Evolutionary conservation across 768 basidiomycete genomes (phyloP), one percentile per base, ranked within the genome.

Genomic region (Cystofilobasidium bisporidii): DNA sequence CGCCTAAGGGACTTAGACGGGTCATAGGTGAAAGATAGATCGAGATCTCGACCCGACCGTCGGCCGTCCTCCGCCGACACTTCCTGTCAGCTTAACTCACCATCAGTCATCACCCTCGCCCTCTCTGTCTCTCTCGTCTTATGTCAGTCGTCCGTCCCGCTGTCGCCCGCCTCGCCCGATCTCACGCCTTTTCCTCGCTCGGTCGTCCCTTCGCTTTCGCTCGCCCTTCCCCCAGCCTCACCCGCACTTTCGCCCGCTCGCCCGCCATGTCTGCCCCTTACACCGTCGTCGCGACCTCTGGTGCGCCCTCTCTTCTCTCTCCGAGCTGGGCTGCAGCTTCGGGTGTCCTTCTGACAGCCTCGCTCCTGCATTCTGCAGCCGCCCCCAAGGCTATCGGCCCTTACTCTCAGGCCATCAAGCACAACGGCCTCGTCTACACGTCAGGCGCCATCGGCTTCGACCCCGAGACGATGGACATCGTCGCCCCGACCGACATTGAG

Each of bases 381-480:
- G 78, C 78, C 36, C 76, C 77, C 5, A 72, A 74, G 38, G 77
- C 78, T 68, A 77, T 77, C 65, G 78, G 77, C 0, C 91, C 91
- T 38, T 94, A 94, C 79, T 85, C 84, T 1, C 88, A 94, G 79
- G 93, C 86, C 5, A 83, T 93, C 79, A 88, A 87, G 74, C 82
- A 83, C 61, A 88, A 88, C 61, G 84, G 88, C 72, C 82, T 91
- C 67, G 83, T 97, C 71, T 99, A 94, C 79, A 81, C 85, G 55
- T 93, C 91, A 2, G 94, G 94, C 57, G 88, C 86, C 75, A 87
- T 98, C 73, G 87, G 90, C 2, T 80, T 96, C 65, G 83, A 88
- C 74, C 88, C 91, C 15, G 74, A 78, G 36, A 85, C 84, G 17
- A 85, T 84, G 78, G 79, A 85, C 73, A 79, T 93, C 72, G 87